phyloP scores from a whole-genome alignment of 768 basidiomycete genomes.

The Dictyophora rubrovolvata region DNA sequence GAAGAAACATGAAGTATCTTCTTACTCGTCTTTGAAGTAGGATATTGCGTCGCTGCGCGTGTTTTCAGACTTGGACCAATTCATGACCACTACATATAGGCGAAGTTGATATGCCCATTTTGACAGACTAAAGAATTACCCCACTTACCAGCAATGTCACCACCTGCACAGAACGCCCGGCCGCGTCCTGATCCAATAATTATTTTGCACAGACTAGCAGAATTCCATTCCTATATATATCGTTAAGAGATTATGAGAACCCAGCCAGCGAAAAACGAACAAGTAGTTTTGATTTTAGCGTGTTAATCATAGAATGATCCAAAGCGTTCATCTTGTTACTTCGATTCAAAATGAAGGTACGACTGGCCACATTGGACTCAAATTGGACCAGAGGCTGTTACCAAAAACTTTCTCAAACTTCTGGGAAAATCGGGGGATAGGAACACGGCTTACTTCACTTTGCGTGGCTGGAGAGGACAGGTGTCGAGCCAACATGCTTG shows the following conservation, averaged over 20 bases:
- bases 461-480: neutral
- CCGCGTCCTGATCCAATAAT: conserved; percentile 65
- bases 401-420: conserved; percentile 7
- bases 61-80: conserved; percentile 35
- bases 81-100: conserved; percentile 40
- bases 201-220: conserved; percentile 57
- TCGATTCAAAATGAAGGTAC: conserved; percentile 74
- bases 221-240: conserved; percentile 54
- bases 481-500: conserved; percentile 6
- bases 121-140: conserved; percentile 2
- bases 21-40: conserved; percentile 87
- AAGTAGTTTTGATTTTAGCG: conserved; percentile 65
- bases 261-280: conserved; percentile 29
- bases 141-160: conserved; percentile 78
- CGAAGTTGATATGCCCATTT: neutral
- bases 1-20: conserved; percentile 20
- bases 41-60: conserved; percentile 59
- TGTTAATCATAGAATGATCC: conserved; percentile 63
- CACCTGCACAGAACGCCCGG: conserved; percentile 86
- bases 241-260: neutral
- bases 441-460: neutral
- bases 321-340: conserved; percentile 75
- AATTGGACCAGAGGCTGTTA: conserved; percentile 46
- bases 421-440: neutral
- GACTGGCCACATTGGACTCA: conserved; percentile 50